Evolutionary conservation across 1,139 yeast genomes (phyloP), one percentile per base, ranked within the genome.

Genomic region (Kurtzmaniella quercitrusa): DNA sequence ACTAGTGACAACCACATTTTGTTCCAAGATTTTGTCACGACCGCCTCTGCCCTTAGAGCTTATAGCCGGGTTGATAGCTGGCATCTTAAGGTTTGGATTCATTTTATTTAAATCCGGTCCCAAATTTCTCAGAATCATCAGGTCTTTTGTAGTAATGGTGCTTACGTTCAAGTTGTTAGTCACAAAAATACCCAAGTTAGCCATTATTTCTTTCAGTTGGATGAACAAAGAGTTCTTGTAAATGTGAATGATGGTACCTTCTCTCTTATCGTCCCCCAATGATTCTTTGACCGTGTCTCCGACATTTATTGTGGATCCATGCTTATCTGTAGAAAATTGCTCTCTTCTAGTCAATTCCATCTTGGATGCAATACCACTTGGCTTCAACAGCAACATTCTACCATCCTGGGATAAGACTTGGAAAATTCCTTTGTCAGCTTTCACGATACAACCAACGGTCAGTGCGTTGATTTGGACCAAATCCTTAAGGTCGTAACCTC

Each of bases 261-360:
- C 93, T 57, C 95, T 79, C 46, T 65, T 63, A 79, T 82, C 69
- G 37, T 71, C 71, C 51, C 95, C 95, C 26, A 72, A 65, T 12
- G 74, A 67, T 59, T 93, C 99, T 55, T 82, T 84, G 9, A 94
- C 95, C 2, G 95, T 85, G 58, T 94, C 98, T 41, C 97, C 97
- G 34, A 88, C 82, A 46, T 84, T 81, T 45, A 93, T 79, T 47
- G 94, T 93, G 42, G 81, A 76, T 38, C 98, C 98, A 48, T 79
- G 78, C 47, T 80, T 76, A 61, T 93, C 99, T 1, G 96, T 88
- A 5, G 97, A 88, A 45, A 88, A 84, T 48, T 85, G 84, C 51
- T 85, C 88, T 47, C 84, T 78, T 47, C 81, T 80, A 43, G 75
- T 68, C 14, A 82, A 63, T 32, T 73, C 74, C 40, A 91, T 74